Evolutionary conservation across 75 land plant species (phyloP).

Genomic region (Cupressus sempervirens): DNA sequence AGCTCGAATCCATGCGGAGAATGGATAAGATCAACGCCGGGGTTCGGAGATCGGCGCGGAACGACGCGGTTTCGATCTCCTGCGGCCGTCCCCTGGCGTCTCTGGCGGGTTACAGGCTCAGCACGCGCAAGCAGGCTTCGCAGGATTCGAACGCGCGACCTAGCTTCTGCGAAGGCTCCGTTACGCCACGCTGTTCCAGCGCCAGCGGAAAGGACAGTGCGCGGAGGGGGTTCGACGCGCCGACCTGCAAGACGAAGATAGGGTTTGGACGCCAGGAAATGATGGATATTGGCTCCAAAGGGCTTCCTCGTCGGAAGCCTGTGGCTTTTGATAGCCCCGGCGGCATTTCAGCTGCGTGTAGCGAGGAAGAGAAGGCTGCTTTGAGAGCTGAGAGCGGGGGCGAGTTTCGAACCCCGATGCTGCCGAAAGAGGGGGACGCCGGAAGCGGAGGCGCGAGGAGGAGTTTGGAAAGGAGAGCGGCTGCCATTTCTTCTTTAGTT

Average conservation of each 20-base stretch:
- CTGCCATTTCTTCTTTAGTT: conserved; percentile 25
- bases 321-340: not conserved
- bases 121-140: not conserved
- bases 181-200: not conserved
- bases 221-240: not conserved
- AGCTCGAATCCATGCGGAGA: conserved; percentile 35
- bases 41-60: not conserved
- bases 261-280: not conserved
- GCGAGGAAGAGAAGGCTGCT: not conserved
- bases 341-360: too few species aligned
- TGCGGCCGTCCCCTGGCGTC: conserved; percentile 8
- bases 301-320: not conserved
- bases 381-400: not conserved
- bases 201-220: not conserved
- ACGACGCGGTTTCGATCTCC: conserved; percentile 8
- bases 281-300: not conserved
- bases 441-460: conserved; percentile 20
- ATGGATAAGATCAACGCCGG: not conserved
- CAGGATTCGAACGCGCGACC: conserved; percentile 11
- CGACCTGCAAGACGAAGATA: not conserved
- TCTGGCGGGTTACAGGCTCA: conserved; percentile 8
- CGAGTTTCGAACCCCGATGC: conserved; percentile 35
- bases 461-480: conserved; percentile 22
- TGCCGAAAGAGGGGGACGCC: conserved; percentile 17
- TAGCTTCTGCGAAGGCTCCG: not conserved